phyloP scores from a whole-genome alignment of 2,329 filamentous ascomycete genomes.

The Didymella keratinophila region DNA sequence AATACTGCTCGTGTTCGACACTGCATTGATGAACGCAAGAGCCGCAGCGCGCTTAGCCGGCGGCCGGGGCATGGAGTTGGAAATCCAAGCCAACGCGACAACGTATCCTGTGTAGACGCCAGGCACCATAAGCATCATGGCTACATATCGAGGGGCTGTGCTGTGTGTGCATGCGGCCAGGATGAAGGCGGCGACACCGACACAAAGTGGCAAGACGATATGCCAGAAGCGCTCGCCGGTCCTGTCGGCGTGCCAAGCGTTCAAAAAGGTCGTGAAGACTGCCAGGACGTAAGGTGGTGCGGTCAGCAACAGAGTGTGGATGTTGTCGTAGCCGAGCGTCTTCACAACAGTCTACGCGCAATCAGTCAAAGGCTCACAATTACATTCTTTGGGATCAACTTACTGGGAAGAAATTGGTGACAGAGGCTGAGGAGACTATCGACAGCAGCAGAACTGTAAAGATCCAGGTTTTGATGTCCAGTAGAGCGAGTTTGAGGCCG shows the following conservation, averaged over 20 bases:
- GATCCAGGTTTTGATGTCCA: slow-evolving; percentile 53
- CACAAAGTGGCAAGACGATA: slow-evolving; percentile 66
- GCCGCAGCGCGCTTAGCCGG: slow-evolving; percentile 77
- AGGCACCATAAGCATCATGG: slow-evolving; percentile 75
- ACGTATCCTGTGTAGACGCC: slow-evolving; percentile 69
- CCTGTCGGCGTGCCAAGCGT: slow-evolving; percentile 74
- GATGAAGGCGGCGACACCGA: slow-evolving; percentile 72
- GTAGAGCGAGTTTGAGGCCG: slow-evolving; percentile 50
- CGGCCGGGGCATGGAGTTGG: slow-evolving; percentile 76
- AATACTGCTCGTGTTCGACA: slow-evolving; percentile 73
- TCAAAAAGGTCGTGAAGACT: slow-evolving; percentile 68
- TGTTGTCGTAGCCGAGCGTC: slow-evolving; percentile 65
- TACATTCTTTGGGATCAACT: slow-evolving; percentile 18
- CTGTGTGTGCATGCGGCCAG: slow-evolving; percentile 69
- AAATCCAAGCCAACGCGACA: slow-evolving; percentile 76
- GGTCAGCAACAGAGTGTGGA: slow-evolving; percentile 59
- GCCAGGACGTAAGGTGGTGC: slow-evolving; percentile 58
- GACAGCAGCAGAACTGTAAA: slow-evolving; percentile 51
- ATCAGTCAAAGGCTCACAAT: not conserved
- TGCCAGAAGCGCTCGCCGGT: slow-evolving; percentile 77
- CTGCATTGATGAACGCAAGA: slow-evolving; percentile 77
- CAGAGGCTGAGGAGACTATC: slow-evolving; percentile 51
- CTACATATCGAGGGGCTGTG: slow-evolving; percentile 69
- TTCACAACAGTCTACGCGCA: slow-evolving; percentile 58
- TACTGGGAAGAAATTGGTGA: slow-evolving; percentile 65